A percentile compares a stretch with the other conserved stretches of the same genome.
phyloP scores from a whole-genome alignment of 352 stramenopile genomes.

The Peronospora farinosa region DNA sequence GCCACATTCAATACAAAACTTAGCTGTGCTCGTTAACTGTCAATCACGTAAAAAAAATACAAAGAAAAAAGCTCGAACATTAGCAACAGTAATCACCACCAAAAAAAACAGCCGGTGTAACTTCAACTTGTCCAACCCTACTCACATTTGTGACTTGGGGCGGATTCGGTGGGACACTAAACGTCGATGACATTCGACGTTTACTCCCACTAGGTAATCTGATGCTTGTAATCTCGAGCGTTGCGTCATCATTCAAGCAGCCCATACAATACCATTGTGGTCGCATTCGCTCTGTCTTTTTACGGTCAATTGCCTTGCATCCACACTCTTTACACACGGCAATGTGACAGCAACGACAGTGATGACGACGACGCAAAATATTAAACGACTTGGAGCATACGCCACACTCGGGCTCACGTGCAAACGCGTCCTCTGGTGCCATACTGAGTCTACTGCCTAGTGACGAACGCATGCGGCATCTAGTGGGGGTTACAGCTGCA shows the following conservation, averaged over 20 bases:
- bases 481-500: conserved; percentile 6
- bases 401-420: conserved; percentile 64
- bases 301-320: conserved; percentile 64
- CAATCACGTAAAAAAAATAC: conserved; percentile 5
- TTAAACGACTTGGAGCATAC: conserved; percentile 78
- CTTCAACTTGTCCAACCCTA: conserved; percentile 19
- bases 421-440: conserved; percentile 48
- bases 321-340: conserved; percentile 82
- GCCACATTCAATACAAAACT: conserved; percentile 83
- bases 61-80: conserved; percentile 6
- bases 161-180: conserved; percentile 21
- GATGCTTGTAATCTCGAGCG: conserved; percentile 57
- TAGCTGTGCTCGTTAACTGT: conserved; percentile 55
- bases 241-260: conserved; percentile 61
- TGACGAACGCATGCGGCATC: conserved; percentile 24
- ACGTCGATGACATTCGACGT: conserved; percentile 49
- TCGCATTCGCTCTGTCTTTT: conserved; percentile 41
- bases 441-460: conserved; percentile 35
- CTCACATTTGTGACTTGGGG: conserved; percentile 47
- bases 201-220: conserved; percentile 40
- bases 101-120: too few relatives aligned
- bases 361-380: conserved; percentile 72
- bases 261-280: conserved; percentile 75
- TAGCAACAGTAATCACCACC: too few relatives aligned
- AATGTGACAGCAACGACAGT: conserved; percentile 80